Evolutionary conservation across 805 yeast genomes (phyloP), one percentile per base, ranked within the genome.

Genomic region (Pichia kluyveri): DNA sequence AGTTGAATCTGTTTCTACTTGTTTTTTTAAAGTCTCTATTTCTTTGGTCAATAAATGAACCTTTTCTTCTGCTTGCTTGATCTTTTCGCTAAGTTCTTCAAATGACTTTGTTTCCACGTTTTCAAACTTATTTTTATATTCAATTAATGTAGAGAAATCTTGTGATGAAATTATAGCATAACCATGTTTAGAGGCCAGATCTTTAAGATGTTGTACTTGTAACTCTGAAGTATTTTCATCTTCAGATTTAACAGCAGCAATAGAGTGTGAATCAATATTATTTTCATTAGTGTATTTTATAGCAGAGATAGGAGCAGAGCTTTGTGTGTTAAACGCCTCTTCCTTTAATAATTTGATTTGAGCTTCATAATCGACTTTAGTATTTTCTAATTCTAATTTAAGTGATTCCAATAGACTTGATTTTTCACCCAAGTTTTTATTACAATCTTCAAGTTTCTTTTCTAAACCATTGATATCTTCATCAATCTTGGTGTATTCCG

Each of bases 111-210:
- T 4, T 11, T 10, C 11, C 9, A 30, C 14, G 3, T 30, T 30
- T 30, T 30, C 32, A 30, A 12, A 30, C 14, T 30, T 30, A 2
- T 30, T 30, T 14, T 30, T 30, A 12, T 11, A 30, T 30, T 30
- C 32, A 4, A 30, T 11, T 12, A 30, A 8, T 11, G 14, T 10
- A 11, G 32, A 7, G 6, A 30, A 30, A 11, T 30, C 32, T 11
- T 48, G 40, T 14, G 32, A 31, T 2, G 60, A 52, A 14, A 63
- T 17, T 23, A 62, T 51, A 14, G 48, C 54, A 38, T 58, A 59
- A 5, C 69, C 71, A 32, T 55, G 47, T 2, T 43, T 47, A 12
- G 51, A 41, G 49, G 58, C 51, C 2, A 12, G 14, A 11, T 30
- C 14, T 30, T 30, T 30, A 8, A 30, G 32, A 30, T 12, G 14